Conservation (phyloP, 108 stramenopile genomes). For the Stephanodiscus triporus region DNA sequence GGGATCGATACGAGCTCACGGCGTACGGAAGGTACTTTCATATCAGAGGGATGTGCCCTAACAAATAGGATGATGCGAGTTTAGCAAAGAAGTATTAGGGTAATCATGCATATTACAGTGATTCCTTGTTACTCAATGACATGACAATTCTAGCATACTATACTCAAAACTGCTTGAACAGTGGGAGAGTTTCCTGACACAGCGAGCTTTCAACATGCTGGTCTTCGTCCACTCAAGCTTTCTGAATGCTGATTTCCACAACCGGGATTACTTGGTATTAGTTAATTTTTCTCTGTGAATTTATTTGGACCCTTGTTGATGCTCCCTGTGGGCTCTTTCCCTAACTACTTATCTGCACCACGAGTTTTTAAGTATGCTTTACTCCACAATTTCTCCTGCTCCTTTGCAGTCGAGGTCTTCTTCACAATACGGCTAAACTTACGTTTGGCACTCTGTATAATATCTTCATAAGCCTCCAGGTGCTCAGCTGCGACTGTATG, state of each 20-base stretch:
- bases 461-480: slow-evolving; percentile 42
- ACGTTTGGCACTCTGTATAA: slow-evolving; percentile 39
- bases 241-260: background rate
- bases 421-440: slow-evolving; percentile 39
- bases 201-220: too few species aligned
- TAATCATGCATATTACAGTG: too few species aligned
- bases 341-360: background rate
- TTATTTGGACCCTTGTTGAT: slow-evolving; percentile 1
- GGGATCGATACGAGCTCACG: too few species aligned
- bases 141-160: too few species aligned
- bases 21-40: too few species aligned
- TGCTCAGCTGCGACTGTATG: slow-evolving; percentile 40
- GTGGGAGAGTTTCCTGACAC: too few species aligned
- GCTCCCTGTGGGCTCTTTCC: background rate
- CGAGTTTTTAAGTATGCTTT: slow-evolving; percentile 17
- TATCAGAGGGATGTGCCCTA: too few species aligned
- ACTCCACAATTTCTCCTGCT: slow-evolving; percentile 44
- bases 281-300: background rate
- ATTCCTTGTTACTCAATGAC: too few species aligned
- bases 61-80: too few species aligned
- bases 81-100: too few species aligned
- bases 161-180: too few species aligned
- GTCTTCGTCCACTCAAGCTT: background rate
- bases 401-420: slow-evolving; percentile 27
- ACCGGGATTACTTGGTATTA: background rate